phyloP scores from a whole-genome alignment of 495 filamentous ascomycete species.

The Xylaria telfairii region DNA sequence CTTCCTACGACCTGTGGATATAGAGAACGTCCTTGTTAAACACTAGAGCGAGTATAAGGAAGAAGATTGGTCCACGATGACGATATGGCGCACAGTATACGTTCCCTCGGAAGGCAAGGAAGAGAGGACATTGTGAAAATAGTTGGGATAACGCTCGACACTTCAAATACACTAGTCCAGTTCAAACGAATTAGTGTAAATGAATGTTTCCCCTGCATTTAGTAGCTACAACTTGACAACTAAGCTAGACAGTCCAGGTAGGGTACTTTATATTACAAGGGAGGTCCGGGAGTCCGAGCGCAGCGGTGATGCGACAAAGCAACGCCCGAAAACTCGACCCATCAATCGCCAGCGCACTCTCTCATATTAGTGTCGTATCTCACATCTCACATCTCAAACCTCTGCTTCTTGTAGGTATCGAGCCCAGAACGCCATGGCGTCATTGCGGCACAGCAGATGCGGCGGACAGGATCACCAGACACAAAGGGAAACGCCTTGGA shows the following conservation, averaged over 20 bases:
- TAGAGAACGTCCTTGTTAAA: background rate
- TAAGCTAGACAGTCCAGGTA: background rate
- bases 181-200: background rate
- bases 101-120: background rate
- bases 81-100: background rate
- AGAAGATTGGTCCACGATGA: background rate
- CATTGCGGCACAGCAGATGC: background rate
- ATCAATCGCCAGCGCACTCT: background rate
- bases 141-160: background rate
- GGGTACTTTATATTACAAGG: conserved; percentile 2
- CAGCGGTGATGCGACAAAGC: background rate
- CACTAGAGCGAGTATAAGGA: background rate
- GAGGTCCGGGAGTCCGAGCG: conserved; percentile 12
- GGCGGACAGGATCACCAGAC: background rate
- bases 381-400: background rate
- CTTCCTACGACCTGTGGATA: background rate
- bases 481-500: background rate
- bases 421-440: background rate
- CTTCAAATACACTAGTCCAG: background rate
- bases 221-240: too few species aligned
- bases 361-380: background rate
- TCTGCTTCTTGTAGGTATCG: background rate
- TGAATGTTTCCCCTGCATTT: background rate
- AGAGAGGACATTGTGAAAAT: background rate
- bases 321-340: background rate